Percentiles rank a stretch among this genome's conserved stretches.
Conservation (phyloP, 805 yeast species). For the Kodamaea hsintzibuensis region DNA sequence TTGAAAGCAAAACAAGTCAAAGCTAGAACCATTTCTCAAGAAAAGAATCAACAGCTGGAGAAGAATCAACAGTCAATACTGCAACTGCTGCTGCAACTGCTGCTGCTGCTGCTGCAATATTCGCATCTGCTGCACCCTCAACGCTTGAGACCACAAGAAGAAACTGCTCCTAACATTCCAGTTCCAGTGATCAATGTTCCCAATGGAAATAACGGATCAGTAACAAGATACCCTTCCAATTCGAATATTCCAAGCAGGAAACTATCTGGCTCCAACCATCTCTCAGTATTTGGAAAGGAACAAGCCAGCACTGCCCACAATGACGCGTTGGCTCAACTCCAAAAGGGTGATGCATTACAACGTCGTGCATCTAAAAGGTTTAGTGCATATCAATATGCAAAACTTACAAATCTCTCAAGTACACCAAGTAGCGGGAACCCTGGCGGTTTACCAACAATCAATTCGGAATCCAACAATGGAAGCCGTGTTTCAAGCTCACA, state of each 20-base stretch:
- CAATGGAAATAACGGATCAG: neutral
- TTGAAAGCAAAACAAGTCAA: conserved; percentile 76
- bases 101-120: conserved; percentile 12
- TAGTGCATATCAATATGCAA: conserved; percentile 90
- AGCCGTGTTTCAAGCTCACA: conserved; percentile 4
- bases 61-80: neutral
- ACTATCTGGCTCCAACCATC: neutral
- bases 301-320: conserved; percentile 10
- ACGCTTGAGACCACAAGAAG: neutral
- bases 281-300: neutral
- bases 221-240: conserved; percentile 2
- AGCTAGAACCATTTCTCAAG: conserved; percentile 41
- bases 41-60: conserved; percentile 15
- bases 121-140: neutral
- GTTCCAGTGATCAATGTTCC: neutral
- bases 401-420: conserved; percentile 50
- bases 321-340: conserved; percentile 76
- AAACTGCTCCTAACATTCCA: neutral
- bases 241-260: conserved; percentile 6
- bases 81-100: conserved; percentile 5
- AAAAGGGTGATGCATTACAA: conserved; percentile 79
- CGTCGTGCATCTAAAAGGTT: conserved; percentile 92
- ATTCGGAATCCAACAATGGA: conserved; percentile 7
- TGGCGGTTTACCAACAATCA: conserved; percentile 14
- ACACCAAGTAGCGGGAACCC: conserved; percentile 3